A percentile compares a stretch with the other conserved stretches of the same genome.
Evolutionary conservation across 805 yeast species (phyloP).

Genomic region (Metschnikowia baotianmanensis): DNA sequence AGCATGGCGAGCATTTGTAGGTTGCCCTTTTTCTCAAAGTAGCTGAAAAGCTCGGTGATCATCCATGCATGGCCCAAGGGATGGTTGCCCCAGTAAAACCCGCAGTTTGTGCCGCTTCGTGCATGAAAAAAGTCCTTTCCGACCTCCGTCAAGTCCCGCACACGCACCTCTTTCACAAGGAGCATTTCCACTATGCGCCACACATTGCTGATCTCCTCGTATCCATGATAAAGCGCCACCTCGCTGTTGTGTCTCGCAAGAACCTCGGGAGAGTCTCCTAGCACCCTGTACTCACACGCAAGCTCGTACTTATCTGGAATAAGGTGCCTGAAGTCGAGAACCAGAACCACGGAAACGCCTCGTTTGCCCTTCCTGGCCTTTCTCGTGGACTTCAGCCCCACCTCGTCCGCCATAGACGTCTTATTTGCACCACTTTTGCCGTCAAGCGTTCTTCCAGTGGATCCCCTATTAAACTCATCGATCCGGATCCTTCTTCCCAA

Average conservation of each 20-base stretch:
- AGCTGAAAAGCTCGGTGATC: slow-evolving; percentile 55
- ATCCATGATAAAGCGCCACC: slow-evolving; percentile 64
- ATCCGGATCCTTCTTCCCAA: slow-evolving; percentile 32
- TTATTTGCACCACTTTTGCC: slow-evolving; percentile 36
- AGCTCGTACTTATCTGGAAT: slow-evolving; percentile 74
- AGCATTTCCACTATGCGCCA: slow-evolving; percentile 61
- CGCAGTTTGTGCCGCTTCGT: slow-evolving; percentile 14
- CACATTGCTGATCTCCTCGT: slow-evolving; percentile 62
- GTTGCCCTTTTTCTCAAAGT: slow-evolving; percentile 63
- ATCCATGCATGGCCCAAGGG: slow-evolving; percentile 74
- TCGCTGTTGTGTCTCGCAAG: slow-evolving; percentile 68
- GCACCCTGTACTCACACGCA: slow-evolving; percentile 62
- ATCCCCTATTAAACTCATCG: slow-evolving; percentile 24
- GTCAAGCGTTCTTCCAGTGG: slow-evolving; percentile 37
- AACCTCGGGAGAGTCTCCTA: slow-evolving; percentile 61
- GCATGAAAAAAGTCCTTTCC: slow-evolving; percentile 6
- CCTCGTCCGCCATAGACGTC: slow-evolving; percentile 40
- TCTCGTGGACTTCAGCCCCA: slow-evolving; percentile 21
- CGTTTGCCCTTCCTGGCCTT: slow-evolving; percentile 22
- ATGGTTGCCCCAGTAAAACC: slow-evolving; percentile 75
- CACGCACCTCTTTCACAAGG: slow-evolving; percentile 30
- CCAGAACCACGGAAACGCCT: slow-evolving; percentile 55
- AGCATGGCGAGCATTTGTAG: slow-evolving; percentile 90
- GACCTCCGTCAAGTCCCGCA: slow-evolving; percentile 10
- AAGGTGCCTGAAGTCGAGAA: slow-evolving; percentile 63